Base-by-base conservation (phyloP, 371 early-diverging fungal species). In the Rhizopus stolonifer region DNA sequence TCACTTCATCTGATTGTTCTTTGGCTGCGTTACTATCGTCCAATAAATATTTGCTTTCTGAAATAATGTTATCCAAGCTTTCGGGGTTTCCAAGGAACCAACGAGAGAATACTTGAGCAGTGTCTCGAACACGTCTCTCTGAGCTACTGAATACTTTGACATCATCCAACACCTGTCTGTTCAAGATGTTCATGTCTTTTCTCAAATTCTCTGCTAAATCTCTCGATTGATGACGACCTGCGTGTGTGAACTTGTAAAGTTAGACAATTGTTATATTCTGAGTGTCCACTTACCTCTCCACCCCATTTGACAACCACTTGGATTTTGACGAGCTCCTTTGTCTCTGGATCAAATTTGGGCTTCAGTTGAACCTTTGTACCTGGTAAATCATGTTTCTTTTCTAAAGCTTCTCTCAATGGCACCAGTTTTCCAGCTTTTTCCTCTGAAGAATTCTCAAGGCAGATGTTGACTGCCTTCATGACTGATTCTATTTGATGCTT, bases 221-320 rank as follows among this genome's bases (percentile, higher is more conserved):
- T 52, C 86, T 80, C 4, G 93, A 85, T 67, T 98, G 99, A 60
- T 90, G 87, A 11, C 78, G 78, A 10, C 96, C 97, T 3, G 96
- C 95, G 62, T 98, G 99, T 0, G 99, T 98, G 67, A 95, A 95
- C 75, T 84, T 7, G 19, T 15, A 45, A 23, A 19, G 29, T 14
- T 22, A 23, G 19, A 15, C 22, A 23, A 22, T n/a, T n/a, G n/a
- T n/a, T n/a, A n/a, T n/a, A n/a, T n/a, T n/a, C n/a, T n/a, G n/a
- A n/a, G n/a, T 10, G 10, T 29, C 4, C 10, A 36, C 14, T 15
- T 72, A 82, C 84, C 72, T 94, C 93, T 36, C 95, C 98, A 32
- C 95, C 96, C 98, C 97, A 98, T 63, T 98, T 98, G 49, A 96
- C 90, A 64, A 95, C 88, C 18, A 96, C 70, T 72, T 95, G 94